Percentiles rank a stretch among this genome's conserved stretches.
Evolutionary conservation across 2,329 filamentous ascomycete genomes (phyloP).

Genomic region (Sclerotinia subarctica): DNA sequence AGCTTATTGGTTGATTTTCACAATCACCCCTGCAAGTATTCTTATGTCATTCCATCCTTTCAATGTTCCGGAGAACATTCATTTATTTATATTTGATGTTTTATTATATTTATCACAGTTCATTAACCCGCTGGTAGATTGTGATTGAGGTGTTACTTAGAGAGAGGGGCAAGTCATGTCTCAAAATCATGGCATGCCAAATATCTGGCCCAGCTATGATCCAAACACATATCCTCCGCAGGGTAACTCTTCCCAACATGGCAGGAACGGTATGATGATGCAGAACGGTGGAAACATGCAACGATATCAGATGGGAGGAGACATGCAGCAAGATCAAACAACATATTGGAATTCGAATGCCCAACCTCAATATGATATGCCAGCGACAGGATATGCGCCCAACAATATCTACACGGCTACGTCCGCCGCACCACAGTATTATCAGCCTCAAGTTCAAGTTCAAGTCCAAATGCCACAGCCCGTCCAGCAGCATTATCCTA

Average conservation of each 20-base stretch:
- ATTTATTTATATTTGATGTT: background rate
- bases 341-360: conserved; percentile 17
- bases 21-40: background rate
- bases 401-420: conserved; percentile 13
- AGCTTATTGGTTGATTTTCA: background rate
- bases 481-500: conserved; percentile 24
- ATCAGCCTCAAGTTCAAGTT: conserved; percentile 20
- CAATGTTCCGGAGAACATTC: background rate
- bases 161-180: conserved; percentile 18
- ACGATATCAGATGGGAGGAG: conserved; percentile 18
- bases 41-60: conserved; percentile 14
- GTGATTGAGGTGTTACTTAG: background rate
- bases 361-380: conserved; percentile 14
- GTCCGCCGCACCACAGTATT: conserved; percentile 20
- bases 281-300: conserved; percentile 14
- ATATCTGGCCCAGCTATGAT: conserved; percentile 18
- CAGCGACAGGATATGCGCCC: conserved; percentile 16
- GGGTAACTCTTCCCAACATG: conserved; percentile 18
- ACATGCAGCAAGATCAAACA: conserved; percentile 7
- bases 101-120: background rate
- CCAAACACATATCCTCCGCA: conserved; percentile 20
- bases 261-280: conserved; percentile 14
- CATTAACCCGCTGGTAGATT: background rate
- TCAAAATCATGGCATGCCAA: conserved; percentile 20
- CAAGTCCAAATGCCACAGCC: conserved; percentile 16